Base-by-base conservation (phyloP, 345 rosid genomes). In the Adansonia digitata region DNA sequence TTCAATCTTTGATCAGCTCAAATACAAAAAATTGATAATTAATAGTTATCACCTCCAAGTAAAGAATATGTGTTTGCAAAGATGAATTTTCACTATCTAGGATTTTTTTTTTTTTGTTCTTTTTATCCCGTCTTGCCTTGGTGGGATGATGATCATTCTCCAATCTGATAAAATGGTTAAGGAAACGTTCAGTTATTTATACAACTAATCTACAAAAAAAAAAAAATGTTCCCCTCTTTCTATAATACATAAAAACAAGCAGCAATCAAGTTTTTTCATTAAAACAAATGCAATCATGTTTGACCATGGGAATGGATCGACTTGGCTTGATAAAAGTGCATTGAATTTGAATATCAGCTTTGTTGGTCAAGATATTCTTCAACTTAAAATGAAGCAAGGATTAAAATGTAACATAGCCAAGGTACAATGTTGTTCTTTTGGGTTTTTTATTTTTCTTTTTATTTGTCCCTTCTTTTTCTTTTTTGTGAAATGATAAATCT, bases 401-500 rank as follows among this genome's bases (percentile, higher is more conserved):
- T 66, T 46, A 18, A 29, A 52, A 26, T 56, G 65, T 53, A 45
- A 75, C 73, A 53, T 67, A 27, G 56, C 46, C 40, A 31, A 72
- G 74, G 77, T 66, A 67, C 77, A 66, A 31, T 5, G 27, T 72
- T 72, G 69, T 65, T 79, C 43, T 62, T 53, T 64, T 9, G 13
- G n/a, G 64, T 46, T 45, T 65, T 42, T 42, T n/a, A n/a, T n/a
- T 5, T 42, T 42, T 40, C 18, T 1, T 13, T 56, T n/a, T n/a
- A n/a, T n/a, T n/a, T n/a, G n/a, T n/a, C 0, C 86, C 83, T 82
- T 46, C 10, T 31, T 59, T 75, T 76, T 39, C 18, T 68, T 69
- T 37, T 64, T 1, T 31, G 0, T 24, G 75, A 77, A 81, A 77
- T 77, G 84, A 77, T 72, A 81, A 71, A 43, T 18, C 35, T 82